Conservation (phyloP, 768 basidiomycete genomes). For the Gyrodon lividus region DNA sequence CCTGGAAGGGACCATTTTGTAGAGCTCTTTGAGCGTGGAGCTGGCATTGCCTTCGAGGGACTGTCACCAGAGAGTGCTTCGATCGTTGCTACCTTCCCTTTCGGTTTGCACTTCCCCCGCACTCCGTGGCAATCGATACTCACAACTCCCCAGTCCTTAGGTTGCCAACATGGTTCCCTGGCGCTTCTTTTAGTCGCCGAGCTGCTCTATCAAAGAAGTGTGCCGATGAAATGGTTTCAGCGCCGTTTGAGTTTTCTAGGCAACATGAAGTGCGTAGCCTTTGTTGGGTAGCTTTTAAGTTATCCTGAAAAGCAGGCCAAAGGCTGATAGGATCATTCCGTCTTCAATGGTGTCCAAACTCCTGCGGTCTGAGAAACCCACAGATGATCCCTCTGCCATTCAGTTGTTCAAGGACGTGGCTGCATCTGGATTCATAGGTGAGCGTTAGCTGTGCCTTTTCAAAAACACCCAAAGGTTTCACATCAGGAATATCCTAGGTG, state of each 20-base stretch:
- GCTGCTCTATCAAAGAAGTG: not conserved
- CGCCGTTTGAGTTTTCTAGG: not conserved
- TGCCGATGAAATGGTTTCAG: not conserved
- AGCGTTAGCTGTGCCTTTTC: not conserved
- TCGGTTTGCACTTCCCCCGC: not conserved
- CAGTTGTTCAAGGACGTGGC: not conserved
- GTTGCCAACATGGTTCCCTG: constrained; percentile 36
- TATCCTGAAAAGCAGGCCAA: not conserved
- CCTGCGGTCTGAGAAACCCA: not conserved
- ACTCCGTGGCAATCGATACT: not conserved
- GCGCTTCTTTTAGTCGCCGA: constrained; percentile 32
- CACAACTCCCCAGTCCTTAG: not conserved
- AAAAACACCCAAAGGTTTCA: not conserved
- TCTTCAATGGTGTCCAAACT: constrained; percentile 5
- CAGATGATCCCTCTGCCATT: constrained; percentile 5
- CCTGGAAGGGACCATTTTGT: constrained; percentile 34
- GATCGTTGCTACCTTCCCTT: not conserved
- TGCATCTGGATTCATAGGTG: not conserved
- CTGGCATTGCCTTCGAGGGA: not conserved
- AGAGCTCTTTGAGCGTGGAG: constrained; percentile 21
- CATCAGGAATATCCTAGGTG: not conserved
- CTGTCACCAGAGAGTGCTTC: not conserved
- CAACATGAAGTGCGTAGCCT: not conserved
- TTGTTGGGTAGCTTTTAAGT: too few relatives aligned
- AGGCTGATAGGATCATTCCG: constrained; percentile 1